Conservation (phyloP, 768 basidiomycete species). For the Mycena rosella region DNA sequence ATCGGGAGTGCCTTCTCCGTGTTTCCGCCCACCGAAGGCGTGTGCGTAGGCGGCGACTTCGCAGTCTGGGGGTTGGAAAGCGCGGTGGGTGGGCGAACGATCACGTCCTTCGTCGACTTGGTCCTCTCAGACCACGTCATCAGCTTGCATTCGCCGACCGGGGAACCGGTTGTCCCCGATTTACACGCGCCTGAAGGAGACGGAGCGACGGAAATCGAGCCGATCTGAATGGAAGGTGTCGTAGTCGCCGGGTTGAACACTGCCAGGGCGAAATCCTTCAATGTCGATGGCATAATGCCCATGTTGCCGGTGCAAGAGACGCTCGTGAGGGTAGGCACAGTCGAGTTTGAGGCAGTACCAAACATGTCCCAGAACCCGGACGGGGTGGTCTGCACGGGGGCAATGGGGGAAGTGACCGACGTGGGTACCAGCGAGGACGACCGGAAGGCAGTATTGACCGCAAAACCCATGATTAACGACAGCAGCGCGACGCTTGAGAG, state of each 20-base stretch:
- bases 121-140: conserved; percentile 43
- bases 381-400: conserved; percentile 43
- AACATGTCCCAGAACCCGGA: conserved; percentile 57
- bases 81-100: conserved; percentile 50
- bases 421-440: conserved; percentile 51
- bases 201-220: conserved; percentile 40
- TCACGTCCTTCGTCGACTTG: conserved; percentile 50
- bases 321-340: conserved; percentile 46
- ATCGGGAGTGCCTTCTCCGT: conserved; percentile 43
- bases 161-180: conserved; percentile 19
- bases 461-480: conserved; percentile 74
- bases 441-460: conserved; percentile 65
- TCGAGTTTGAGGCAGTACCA: conserved; percentile 54
- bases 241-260: conserved; percentile 64
- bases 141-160: conserved; percentile 28
- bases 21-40: conserved; percentile 5
- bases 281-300: conserved; percentile 52
- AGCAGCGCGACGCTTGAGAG: conserved; percentile 71
- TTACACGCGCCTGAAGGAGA: conserved; percentile 23
- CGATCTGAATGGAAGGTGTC: conserved; percentile 50
- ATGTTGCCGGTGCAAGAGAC: conserved; percentile 43
- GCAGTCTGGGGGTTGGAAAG: conserved; percentile 33
- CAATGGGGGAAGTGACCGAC: conserved; percentile 46
- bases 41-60: conserved; percentile 9
- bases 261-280: conserved; percentile 65